Conservation (phyloP, 805 yeast genomes). For the Helenozyma rhizophorensis region DNA sequence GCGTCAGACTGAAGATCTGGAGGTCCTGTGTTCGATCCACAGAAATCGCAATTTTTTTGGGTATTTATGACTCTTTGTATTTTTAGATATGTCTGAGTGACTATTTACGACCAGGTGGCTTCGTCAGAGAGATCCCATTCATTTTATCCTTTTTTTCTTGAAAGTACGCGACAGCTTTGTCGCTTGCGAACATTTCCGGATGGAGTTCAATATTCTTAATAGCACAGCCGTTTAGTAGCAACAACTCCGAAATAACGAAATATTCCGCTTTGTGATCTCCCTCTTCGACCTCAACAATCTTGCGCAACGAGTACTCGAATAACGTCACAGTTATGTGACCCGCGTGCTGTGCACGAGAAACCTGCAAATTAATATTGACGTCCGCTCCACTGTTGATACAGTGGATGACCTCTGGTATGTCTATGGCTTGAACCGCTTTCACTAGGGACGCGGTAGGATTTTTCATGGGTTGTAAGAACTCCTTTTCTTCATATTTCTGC, state of each 20-base stretch:
- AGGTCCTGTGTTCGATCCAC: slow-evolving; percentile 25
- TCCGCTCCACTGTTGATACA: slow-evolving; percentile 48
- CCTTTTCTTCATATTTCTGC: slow-evolving; percentile 58
- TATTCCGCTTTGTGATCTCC: slow-evolving; percentile 14
- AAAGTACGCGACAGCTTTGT: slow-evolving; percentile 55
- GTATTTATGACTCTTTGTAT: not conserved
- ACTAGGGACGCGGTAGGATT: slow-evolving; percentile 37
- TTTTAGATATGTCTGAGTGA: too few relatives aligned
- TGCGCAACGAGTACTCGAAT: slow-evolving; percentile 51
- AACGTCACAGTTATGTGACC: slow-evolving; percentile 23
- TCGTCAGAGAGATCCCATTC: too few relatives aligned
- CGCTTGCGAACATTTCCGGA: slow-evolving; percentile 34
- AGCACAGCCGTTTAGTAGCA: slow-evolving; percentile 53
- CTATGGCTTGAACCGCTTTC: slow-evolving; percentile 49
- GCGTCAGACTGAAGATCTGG: slow-evolving; percentile 24
- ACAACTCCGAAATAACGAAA: slow-evolving; percentile 51
- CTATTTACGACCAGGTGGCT: too few relatives aligned
- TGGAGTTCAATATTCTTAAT: slow-evolving; percentile 31
- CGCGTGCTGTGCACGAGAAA: slow-evolving; percentile 14
- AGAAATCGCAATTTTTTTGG: slow-evolving; percentile 17
- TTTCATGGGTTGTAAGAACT: slow-evolving; percentile 30
- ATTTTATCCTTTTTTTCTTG: slow-evolving; percentile 28
- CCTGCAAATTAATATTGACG: slow-evolving; percentile 36
- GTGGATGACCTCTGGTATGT: slow-evolving; percentile 40
- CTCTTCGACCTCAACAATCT: slow-evolving; percentile 22